A percentile compares a stretch with the other conserved stretches of the same genome.
Conservation (phyloP, 306 rosid species). For the Begonia peltatifolia region DNA sequence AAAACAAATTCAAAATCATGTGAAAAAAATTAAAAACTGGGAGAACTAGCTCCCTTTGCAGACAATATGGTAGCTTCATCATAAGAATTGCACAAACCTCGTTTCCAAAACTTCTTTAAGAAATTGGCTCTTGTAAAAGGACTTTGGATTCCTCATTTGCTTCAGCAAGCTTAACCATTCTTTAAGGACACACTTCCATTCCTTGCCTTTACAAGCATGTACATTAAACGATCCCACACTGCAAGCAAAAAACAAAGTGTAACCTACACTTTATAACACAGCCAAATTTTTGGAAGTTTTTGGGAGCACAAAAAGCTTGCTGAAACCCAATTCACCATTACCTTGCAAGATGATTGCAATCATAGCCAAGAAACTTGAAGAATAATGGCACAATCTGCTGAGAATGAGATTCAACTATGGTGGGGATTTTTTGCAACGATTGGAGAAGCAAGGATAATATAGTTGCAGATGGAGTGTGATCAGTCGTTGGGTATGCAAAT, state of each 20-base stretch:
- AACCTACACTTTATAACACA: slow-evolving; percentile 12
- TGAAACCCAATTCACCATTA: slow-evolving; percentile 15
- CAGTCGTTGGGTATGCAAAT: slow-evolving; percentile 31
- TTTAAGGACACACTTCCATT: slow-evolving; percentile 69
- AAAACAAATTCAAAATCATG: slow-evolving; percentile 15
- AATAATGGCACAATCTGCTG: slow-evolving; percentile 49
- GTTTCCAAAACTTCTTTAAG: slow-evolving; percentile 64
- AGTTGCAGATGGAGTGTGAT: slow-evolving; percentile 50
- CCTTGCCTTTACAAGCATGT: slow-evolving; percentile 66
- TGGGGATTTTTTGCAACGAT: slow-evolving; percentile 57
- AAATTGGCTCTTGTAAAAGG: slow-evolving; percentile 43
- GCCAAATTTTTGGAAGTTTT: slow-evolving; percentile 3
- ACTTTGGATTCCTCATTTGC: slow-evolving; percentile 55
- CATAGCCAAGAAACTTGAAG: slow-evolving; percentile 69
- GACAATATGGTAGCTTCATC: not conserved
- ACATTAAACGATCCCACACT: slow-evolving; percentile 68
- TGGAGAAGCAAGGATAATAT: slow-evolving; percentile 53
- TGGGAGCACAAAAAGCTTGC: not conserved
- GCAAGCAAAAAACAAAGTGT: slow-evolving; percentile 22
- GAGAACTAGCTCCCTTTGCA: not conserved
- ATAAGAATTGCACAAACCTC: slow-evolving; percentile 35
- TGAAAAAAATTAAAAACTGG: not conserved
- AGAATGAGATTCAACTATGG: slow-evolving; percentile 45
- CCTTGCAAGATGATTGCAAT: slow-evolving; percentile 35
- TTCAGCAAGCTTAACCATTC: slow-evolving; percentile 92